Base-by-base conservation (phyloP, 2,329 filamentous ascomycete genomes). In the Cercospora brassicicola region DNA sequence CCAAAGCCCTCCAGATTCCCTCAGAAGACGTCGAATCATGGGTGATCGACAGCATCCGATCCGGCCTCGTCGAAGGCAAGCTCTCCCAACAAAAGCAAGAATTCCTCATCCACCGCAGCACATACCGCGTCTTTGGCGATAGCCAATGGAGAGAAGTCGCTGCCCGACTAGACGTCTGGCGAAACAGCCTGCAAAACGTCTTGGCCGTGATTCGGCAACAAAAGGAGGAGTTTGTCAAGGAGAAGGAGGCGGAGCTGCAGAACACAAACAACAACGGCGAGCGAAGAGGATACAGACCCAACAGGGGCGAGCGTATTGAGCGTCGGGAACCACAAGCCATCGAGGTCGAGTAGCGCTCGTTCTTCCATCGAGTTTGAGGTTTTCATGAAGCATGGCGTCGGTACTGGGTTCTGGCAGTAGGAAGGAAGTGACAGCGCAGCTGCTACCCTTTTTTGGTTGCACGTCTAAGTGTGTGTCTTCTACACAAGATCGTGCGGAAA, bases 101-200 rank as follows among this genome's bases (percentile, higher is more conserved):
- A 71, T 98, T 99, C 86, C 86, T 97, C 64, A 93, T 99, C 70
- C 95, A 99, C 86, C 90, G 95, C 79, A 93, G 93, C 76, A 97
- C 93, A 69, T 97, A 98, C 87, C 90, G 95, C 70, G 94, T 97
- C 64, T 99, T 99, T 78, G 93, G 93, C 75, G 93, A 97, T 84
- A 96, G 96, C 86, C 95, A 99, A 84, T 99, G 96, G 93, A 89
- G 91, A 75, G 94, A 99, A 84, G 90, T 99, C 64, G 91, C 93
- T 69, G 92, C 91, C 71, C 88, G 94, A 70, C 84, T 99, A 76
- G 94, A 97, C 82, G 91, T 93, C 80, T 98, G 94, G 94, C 90
- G 91, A 80, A 86, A 88, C 75, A 94, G 92, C 75, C 84, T 98
- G 76, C 87, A 88, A 78, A 89, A 88, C 73, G 93, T 99, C 18